Percentiles rank a stretch among this genome's conserved stretches.
These are phyloP conservation scores for Podospora bellae-mahoneyi DNA, from an alignment of 495 filamentous ascomycete genomes.

Conservation along the genomic window DNA sequence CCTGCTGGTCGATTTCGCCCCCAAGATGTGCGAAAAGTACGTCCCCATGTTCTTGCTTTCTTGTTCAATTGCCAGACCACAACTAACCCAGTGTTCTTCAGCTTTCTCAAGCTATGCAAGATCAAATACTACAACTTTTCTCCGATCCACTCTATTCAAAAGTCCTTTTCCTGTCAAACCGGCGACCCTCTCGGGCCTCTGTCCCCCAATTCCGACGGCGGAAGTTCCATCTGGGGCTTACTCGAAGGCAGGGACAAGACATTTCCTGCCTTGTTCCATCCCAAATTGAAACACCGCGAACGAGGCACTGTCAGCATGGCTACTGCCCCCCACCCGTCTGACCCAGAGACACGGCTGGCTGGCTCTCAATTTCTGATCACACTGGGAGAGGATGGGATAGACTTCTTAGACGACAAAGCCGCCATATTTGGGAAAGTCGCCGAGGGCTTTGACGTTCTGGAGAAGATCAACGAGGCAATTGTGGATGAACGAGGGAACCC, in stretches of 20 bases:
- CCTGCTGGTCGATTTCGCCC: conserved; percentile 78
- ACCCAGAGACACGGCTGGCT: conserved; percentile 76
- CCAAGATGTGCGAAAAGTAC: conserved; percentile 89
- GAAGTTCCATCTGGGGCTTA: conserved; percentile 85
- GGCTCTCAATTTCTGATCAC: conserved; percentile 91
- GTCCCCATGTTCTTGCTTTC: conserved; percentile 28
- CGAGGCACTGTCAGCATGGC: conserved; percentile 94
- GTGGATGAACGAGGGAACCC: conserved; percentile 80
- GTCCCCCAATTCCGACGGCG: conserved; percentile 79
- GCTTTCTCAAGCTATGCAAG: conserved; percentile 97
- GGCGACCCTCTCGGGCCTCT: conserved; percentile 88
- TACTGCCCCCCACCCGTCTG: conserved; percentile 67
- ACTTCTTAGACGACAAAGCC: conserved; percentile 84
- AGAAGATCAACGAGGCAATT: conserved; percentile 89
- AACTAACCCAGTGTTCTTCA: conserved; percentile 55
- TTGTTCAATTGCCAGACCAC: conserved; percentile 15
- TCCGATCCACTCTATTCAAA: conserved; percentile 81
- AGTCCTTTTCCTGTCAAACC: conserved; percentile 90
- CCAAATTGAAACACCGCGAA: conserved; percentile 79
- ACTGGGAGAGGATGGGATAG: conserved; percentile 70
- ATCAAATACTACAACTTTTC: conserved; percentile 98
- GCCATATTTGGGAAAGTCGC: conserved; percentile 94
- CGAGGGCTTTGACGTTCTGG: conserved; percentile 85
- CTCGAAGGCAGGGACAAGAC: conserved; percentile 66
- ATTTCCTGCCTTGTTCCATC: conserved; percentile 79